These are phyloP conservation scores for Lathyrus oleraceus DNA, from an alignment of 306 rosid genomes.

Conservation along the genomic window DNA sequence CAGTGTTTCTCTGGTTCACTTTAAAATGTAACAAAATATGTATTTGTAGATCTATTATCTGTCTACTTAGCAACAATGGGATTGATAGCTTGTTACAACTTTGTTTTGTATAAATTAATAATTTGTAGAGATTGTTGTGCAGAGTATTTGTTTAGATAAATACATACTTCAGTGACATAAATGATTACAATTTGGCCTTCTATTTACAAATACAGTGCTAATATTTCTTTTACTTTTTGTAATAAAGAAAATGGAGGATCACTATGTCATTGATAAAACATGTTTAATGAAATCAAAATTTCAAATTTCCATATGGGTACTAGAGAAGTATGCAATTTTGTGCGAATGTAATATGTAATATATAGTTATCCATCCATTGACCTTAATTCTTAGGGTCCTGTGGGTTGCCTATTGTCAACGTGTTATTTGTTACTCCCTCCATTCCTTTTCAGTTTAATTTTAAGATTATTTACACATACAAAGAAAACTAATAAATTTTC, in stretches of 20 bases:
- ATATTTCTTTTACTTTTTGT: not conserved
- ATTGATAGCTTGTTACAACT: conserved; percentile 8
- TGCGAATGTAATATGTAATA: conserved; percentile 10
- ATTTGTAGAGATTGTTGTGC: conserved; percentile 20
- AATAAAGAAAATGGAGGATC: conserved; percentile 20
- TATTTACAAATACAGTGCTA: conserved; percentile 16
- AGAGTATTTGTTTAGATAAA: not conserved
- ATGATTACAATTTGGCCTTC: not conserved
- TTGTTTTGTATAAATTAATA: conserved; percentile 22
- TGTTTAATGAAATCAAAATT: conserved; percentile 25
- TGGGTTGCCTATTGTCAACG: conserved; percentile 11
- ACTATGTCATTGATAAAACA: not conserved
- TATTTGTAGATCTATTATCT: conserved; percentile 22
- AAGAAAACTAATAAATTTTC: not conserved
- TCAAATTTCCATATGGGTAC: conserved; percentile 12
- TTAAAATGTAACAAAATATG: not conserved
- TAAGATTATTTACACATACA: too few species aligned
- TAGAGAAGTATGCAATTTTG: conserved; percentile 15
- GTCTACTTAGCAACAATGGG: conserved; percentile 24
- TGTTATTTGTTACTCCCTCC: not conserved
- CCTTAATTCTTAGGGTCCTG: not conserved
- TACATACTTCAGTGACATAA: not conserved
- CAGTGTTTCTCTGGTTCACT: conserved; percentile 1
- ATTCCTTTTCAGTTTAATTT: too few species aligned
- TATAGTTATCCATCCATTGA: not conserved